A percentile compares a stretch with the other conserved stretches of the same genome.
phyloP scores from a whole-genome alignment of 139 green algal genomes.

The Chlamydomonas urium region DNA sequence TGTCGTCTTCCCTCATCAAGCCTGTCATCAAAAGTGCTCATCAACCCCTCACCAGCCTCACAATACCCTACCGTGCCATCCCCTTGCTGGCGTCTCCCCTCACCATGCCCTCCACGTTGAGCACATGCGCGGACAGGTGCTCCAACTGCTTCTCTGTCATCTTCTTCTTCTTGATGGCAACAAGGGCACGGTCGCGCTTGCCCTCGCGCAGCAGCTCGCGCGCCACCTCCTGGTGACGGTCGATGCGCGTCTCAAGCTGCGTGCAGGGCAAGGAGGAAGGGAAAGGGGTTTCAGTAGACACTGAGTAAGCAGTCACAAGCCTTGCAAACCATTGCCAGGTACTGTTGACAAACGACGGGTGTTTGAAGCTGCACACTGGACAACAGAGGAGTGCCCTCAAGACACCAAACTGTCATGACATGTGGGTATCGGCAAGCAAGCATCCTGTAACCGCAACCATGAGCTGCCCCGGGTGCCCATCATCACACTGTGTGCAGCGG shows the following conservation, averaged over 20 bases:
- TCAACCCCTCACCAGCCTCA: no score
- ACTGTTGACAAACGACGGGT: no score
- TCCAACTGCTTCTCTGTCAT: slow-evolving; percentile 49
- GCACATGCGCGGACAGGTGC: slow-evolving; percentile 17
- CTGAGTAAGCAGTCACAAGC: not conserved
- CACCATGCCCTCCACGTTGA: slow-evolving; percentile 77
- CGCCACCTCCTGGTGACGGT: slow-evolving; percentile 38
- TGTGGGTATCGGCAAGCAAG: not conserved
- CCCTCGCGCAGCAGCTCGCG: slow-evolving; percentile 35
- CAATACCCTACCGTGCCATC: no score
- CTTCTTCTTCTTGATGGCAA: slow-evolving; percentile 70
- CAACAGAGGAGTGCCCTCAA: no score
- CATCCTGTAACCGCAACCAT: not conserved
- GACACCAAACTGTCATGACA: slow-evolving; percentile 1
- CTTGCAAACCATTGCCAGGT: not conserved
- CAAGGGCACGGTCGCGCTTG: slow-evolving; percentile 53
- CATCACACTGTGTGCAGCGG: not conserved
- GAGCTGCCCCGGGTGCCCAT: not conserved
- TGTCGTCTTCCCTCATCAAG: no score
- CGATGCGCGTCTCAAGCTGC: slow-evolving; percentile 47
- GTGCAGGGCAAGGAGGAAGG: not conserved
- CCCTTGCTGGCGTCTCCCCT: no score
- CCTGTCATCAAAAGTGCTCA: no score
- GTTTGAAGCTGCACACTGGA: no score
- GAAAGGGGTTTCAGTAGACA: not conserved